Evolutionary conservation across 257 asterid species (phyloP), one percentile per base, ranked within the genome.

Genomic region (Solanum clarkiae): DNA sequence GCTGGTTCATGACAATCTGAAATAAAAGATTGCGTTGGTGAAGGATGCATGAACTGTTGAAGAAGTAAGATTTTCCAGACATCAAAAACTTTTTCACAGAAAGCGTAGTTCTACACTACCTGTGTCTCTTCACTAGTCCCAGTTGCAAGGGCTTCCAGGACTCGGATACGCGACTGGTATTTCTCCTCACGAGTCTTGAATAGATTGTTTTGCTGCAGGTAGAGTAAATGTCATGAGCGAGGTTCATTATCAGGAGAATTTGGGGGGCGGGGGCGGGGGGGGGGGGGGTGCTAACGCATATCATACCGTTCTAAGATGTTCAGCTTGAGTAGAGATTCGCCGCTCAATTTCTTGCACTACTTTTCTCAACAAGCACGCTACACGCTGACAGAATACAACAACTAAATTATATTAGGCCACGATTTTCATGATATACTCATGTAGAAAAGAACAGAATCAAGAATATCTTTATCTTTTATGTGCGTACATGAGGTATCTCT

Each of bases 301-400:
- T 47, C 72, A 84, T 91, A 96, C 99, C 87, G 92, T 92, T 88
- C 94, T 91, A 88, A 96, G 85, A 83, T 94, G 98, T 82, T 95
- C 98, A 68, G 95, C 96, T 88, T 95, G 99, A 84, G 98, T 96
- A 85, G 94, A 91, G 90, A 96, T 92, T 29, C 99, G 90, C 55
- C 97, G 87, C 89, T 96, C 99, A 66, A 96, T 95, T 92, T 96
- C 99, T 92, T 96, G 99, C 88, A 95, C 93, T 8, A 93, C 97
- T 88, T 95, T 96, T 87, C 98, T 92, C 93, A 96, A 80, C 45
- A 96, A 86, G 92, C 97, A 89, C 47, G 96, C 98, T 54, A 96
- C 98, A 7, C 98, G 95, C 99, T 96, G 92, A 60, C 60, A 84
- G 71, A 74, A 4, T 44, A 29, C 80, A 85, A 63, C 87, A 84